Base-by-base conservation (phyloP, 345 rosid genomes). In the Erucastrum elatum region DNA sequence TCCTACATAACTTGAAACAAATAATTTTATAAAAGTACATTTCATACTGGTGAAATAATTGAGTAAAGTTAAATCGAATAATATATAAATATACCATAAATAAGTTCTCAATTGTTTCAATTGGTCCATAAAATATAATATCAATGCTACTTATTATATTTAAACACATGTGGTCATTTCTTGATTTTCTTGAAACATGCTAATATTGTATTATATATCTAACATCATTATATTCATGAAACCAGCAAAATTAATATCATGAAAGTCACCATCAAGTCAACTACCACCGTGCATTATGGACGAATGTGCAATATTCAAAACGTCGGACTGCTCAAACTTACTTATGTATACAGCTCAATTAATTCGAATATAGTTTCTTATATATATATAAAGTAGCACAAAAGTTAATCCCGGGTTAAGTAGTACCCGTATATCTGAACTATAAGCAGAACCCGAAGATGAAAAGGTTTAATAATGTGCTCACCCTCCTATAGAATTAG, bases 231-330 rank as follows among this genome's bases (percentile, higher is more conserved):
- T 29, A 56, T 12, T 56, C 8, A 39, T 26, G n/a, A 27, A 46
- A 67, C 27, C 72, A 8, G 31, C 25, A 8, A 53, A 65, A n/a
- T 62, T 65, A 31, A 62, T 34, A 61, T 49, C 41, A 64, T 34
- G 27, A 72, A 73, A 68, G 61, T 64, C 37, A 74, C 74, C 60
- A 30, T 55, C 79, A 74, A 80, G 82, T 80, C 79, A 80, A 80
- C 71, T 64, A 74, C 71, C 71, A 80, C 82, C 79, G 75, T 74
- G 82, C 75, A 68, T 62, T 68, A 79, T 63, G 82, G 82, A 74
- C 56, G 51, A 74, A 46, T 63, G 66, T 74, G 58, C 67, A 44
- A 53, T 68, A 74, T 79, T 80, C 75, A 63, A 59, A 59, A 53
- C 59, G 59, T 53, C 9, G 59, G 59, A 53, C 25, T 53, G 9